Evolutionary conservation across 2,329 filamentous ascomycete species (phyloP).

Genomic region (Diaporthe velutina): DNA sequence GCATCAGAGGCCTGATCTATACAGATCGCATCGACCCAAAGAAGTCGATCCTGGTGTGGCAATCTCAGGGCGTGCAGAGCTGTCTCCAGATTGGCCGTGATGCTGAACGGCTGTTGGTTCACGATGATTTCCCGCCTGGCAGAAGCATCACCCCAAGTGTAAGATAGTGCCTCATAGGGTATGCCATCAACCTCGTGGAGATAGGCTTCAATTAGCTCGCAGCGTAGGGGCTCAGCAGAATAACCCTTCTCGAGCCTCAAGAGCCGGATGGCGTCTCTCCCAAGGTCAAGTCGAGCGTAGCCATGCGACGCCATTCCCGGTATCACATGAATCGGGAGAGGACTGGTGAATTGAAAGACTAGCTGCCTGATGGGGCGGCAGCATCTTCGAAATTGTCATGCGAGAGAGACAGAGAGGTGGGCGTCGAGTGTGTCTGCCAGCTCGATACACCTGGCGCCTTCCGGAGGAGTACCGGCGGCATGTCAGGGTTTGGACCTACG

Average conservation of each 20-base stretch:
- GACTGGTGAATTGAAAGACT: too few relatives aligned
- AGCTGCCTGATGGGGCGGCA: not conserved
- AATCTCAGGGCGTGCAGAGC: slow-evolving; percentile 8
- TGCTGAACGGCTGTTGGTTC: not conserved
- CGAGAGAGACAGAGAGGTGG: not conserved
- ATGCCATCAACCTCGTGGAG: slow-evolving; percentile 11
- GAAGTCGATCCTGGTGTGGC: slow-evolving; percentile 10
- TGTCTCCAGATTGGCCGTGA: slow-evolving; percentile 17
- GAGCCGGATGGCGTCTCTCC: slow-evolving; percentile 16
- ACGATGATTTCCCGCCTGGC: not conserved
- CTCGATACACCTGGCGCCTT: not conserved
- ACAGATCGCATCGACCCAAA: slow-evolving; percentile 31
- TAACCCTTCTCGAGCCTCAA: slow-evolving; percentile 1
- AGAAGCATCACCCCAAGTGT: slow-evolving; percentile 20
- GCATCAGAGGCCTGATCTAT: slow-evolving; percentile 36
- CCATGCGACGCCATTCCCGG: not conserved
- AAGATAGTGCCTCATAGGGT: slow-evolving; percentile 27
- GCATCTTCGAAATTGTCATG: not conserved
- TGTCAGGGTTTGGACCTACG: not conserved
- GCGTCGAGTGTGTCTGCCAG: not conserved
- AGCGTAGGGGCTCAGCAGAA: not conserved
- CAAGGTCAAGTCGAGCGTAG: slow-evolving; percentile 7
- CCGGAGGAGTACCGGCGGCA: not conserved
- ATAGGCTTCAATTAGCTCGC: slow-evolving; percentile 21
- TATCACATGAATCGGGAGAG: too few relatives aligned